Conservation (phyloP, 2,329 filamentous ascomycete species). For the Knufia petricola region DNA sequence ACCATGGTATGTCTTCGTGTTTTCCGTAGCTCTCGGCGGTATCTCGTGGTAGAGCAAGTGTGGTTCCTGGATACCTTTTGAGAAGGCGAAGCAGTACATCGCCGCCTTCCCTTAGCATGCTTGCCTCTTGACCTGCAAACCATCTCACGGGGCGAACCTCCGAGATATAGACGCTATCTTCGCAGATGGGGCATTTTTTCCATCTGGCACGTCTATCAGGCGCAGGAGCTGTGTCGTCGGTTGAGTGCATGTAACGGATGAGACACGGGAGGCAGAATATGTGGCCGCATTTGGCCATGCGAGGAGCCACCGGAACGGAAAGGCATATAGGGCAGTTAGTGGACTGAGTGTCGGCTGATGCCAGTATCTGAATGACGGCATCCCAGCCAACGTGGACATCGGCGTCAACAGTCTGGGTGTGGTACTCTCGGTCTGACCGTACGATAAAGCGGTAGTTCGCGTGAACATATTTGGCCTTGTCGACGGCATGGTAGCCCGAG, state of each 20-base stretch:
- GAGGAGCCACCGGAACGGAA: constrained; percentile 80
- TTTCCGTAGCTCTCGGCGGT: constrained; percentile 59
- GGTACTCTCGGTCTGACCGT: constrained; percentile 69
- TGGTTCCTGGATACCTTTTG: constrained; percentile 68
- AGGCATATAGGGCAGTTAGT: constrained; percentile 91
- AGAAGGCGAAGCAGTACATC: constrained; percentile 86
- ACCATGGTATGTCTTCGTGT: constrained; percentile 80
- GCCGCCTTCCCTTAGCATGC: constrained; percentile 68
- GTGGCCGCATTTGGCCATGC: constrained; percentile 95
- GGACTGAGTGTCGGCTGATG: constrained; percentile 77
- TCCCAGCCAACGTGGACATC: constrained; percentile 87
- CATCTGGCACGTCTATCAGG: constrained; percentile 64
- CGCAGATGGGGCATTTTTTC: constrained; percentile 95
- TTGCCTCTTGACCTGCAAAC: constrained; percentile 79
- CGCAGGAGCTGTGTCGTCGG: constrained; percentile 53
- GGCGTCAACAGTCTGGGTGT: constrained; percentile 69
- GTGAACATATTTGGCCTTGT: constrained; percentile 88
- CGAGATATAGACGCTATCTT: constrained; percentile 83
- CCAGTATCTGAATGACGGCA: constrained; percentile 81
- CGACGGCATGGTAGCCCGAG: constrained; percentile 78
- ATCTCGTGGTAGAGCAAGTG: constrained; percentile 77
- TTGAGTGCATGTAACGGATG: constrained; percentile 90
- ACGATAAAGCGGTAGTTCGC: constrained; percentile 98
- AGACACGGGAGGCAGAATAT: constrained; percentile 93
- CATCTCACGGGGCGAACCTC: constrained; percentile 84